Percentiles rank a stretch among this genome's conserved stretches.
phyloP scores from a whole-genome alignment of 2,329 filamentous ascomycete species.

The Rosellinia necatrix region DNA sequence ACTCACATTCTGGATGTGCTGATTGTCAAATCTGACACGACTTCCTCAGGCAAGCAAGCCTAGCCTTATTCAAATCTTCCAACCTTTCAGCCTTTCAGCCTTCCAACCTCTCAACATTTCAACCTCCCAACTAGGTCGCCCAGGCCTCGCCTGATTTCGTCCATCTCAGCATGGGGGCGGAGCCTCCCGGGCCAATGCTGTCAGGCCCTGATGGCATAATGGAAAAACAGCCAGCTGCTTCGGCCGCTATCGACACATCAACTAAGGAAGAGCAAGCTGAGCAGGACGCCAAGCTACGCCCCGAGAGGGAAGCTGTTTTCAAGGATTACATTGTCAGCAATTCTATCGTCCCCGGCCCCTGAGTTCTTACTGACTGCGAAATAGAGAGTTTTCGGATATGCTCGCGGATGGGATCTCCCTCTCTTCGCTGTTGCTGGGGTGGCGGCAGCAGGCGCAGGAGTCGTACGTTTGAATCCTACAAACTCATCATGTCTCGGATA shows the following conservation, averaged over 20 bases:
- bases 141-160: background rate
- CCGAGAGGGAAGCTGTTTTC: conserved; percentile 51
- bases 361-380: conserved; percentile 20
- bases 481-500: background rate
- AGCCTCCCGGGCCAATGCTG: conserved; percentile 22
- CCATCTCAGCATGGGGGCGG: conserved; percentile 28
- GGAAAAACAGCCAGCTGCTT: conserved; percentile 12
- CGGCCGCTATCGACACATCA: conserved; percentile 11
- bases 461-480: conserved; percentile 38
- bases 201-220: conserved; percentile 1
- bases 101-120: background rate
- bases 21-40: background rate
- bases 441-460: conserved; percentile 57
- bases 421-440: conserved; percentile 53
- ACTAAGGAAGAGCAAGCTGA: conserved; percentile 38
- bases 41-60: background rate
- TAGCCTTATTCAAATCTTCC: background rate
- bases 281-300: conserved; percentile 44
- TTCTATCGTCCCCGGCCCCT: background rate
- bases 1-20: background rate
- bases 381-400: conserved; percentile 59
- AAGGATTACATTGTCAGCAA: conserved; percentile 49
- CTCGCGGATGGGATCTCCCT: conserved; percentile 55
- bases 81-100: background rate
- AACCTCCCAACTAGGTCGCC: background rate